phyloP scores from a whole-genome alignment of 257 asterid genomes.

The Striga asiatica region DNA sequence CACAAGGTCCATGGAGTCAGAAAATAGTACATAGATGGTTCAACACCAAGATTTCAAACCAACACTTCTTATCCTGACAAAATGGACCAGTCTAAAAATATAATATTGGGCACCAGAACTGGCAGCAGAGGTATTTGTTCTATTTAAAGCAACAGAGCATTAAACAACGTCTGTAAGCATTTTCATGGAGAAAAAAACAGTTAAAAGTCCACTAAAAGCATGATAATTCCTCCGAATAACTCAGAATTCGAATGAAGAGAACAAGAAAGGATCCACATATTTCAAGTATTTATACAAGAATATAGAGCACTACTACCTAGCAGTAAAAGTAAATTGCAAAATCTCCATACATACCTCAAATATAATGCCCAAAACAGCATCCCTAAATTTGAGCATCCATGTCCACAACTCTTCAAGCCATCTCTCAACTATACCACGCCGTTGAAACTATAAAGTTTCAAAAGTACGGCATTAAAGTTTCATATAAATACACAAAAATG shows the following conservation, averaged over 20 bases:
- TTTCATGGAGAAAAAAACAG: conserved; percentile 3
- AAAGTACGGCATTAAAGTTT: conserved; percentile 17
- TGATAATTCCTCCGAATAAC: background rate
- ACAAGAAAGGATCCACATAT: background rate
- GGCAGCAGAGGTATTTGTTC: background rate
- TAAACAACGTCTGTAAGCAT: background rate
- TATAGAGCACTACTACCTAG: background rate
- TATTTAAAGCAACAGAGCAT: background rate
- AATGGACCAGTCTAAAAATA: background rate
- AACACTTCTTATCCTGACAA: conserved; percentile 4
- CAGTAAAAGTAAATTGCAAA: conserved; percentile 7
- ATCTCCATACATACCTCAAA: conserved; percentile 54
- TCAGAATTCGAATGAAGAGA: background rate
- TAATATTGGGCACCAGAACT: background rate
- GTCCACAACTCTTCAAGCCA: conserved; percentile 94
- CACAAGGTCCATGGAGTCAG: conserved; percentile 21
- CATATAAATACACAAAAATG: background rate
- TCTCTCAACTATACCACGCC: conserved; percentile 74
- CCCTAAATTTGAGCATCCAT: conserved; percentile 70
- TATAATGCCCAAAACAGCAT: conserved; percentile 42
- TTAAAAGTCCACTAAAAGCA: background rate
- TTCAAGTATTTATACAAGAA: background rate
- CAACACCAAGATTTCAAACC: conserved; percentile 8
- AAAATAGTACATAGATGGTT: conserved; percentile 1
- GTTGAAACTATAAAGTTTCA: conserved; percentile 55